A percentile compares a stretch with the other conserved stretches of the same genome.
phyloP scores from a whole-genome alignment of 768 basidiomycete species.

The Epithele typhae region DNA sequence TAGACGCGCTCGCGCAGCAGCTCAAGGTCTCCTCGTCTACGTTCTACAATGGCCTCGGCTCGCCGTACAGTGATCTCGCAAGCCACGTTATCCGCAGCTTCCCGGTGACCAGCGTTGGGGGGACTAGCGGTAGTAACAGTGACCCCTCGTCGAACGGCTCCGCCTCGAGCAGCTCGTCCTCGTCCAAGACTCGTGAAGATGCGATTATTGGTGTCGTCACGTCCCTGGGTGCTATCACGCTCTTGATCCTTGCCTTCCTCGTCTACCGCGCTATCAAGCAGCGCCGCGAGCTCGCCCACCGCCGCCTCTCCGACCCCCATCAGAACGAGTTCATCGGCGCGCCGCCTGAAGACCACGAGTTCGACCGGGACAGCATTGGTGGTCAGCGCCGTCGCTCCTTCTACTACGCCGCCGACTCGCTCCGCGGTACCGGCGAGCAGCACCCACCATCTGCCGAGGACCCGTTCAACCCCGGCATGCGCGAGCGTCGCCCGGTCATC shows the following conservation, averaged over 20 bases:
- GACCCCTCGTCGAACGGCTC: conserved; percentile 16
- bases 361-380: conserved; percentile 73
- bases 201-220: conserved; percentile 91
- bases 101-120: conserved; percentile 44
- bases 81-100: conserved; percentile 66
- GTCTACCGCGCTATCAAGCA: conserved; percentile 64
- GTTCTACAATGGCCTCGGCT: conserved; percentile 55
- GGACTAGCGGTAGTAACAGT: conserved; percentile 24
- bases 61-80: conserved; percentile 53
- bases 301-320: conserved; percentile 58
- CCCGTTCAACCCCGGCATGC: conserved; percentile 37
- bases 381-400: conserved; percentile 72
- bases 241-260: conserved; percentile 70
- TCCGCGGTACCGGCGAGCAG: conserved; percentile 47
- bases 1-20: conserved; percentile 58
- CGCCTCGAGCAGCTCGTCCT: conserved; percentile 5
- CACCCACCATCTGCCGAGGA: conserved; percentile 29
- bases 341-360: conserved; percentile 63
- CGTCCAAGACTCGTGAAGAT: conserved; percentile 60
- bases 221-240: conserved; percentile 72
- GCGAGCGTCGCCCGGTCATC: conserved; percentile 63
- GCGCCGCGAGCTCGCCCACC: conserved; percentile 65
- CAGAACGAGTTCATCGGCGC: conserved; percentile 33
- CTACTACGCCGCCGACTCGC: conserved; percentile 83
- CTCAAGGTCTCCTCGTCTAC: conserved; percentile 56